Evolutionary conservation across 257 asterid genomes (phyloP).

Genomic region (Petrea volubilis): DNA sequence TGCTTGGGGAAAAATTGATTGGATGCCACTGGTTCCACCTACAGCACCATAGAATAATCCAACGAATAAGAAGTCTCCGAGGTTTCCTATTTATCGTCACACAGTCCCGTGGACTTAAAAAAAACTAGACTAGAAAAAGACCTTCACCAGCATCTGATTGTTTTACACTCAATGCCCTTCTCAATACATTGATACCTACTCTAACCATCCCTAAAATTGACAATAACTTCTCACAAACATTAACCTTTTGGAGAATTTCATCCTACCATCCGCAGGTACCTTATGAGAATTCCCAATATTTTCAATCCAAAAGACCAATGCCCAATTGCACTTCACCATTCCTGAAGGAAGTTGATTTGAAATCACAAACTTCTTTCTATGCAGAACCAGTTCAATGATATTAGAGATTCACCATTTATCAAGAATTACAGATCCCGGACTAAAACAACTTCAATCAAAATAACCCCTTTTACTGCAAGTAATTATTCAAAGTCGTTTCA

Average conservation of each 20-base stretch:
- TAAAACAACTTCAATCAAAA: neutral
- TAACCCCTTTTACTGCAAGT: neutral
- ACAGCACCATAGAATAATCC: neutral
- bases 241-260: neutral
- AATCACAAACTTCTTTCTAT: neutral
- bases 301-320: neutral
- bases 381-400: neutral
- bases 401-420: neutral
- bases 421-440: neutral
- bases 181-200: neutral
- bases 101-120: neutral
- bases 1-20: neutral
- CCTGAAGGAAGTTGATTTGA: neutral
- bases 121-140: neutral
- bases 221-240: neutral
- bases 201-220: neutral
- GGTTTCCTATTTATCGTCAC: neutral
- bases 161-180: neutral
- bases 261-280: neutral
- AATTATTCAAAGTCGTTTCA: neutral
- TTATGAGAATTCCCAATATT: neutral
- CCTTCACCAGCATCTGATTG: neutral
- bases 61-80: neutral
- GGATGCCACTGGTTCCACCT: neutral
- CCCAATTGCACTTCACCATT: neutral